These are phyloP conservation scores for Trapa bicornis DNA, from an alignment of 345 rosid species.

Conservation along the genomic window DNA sequence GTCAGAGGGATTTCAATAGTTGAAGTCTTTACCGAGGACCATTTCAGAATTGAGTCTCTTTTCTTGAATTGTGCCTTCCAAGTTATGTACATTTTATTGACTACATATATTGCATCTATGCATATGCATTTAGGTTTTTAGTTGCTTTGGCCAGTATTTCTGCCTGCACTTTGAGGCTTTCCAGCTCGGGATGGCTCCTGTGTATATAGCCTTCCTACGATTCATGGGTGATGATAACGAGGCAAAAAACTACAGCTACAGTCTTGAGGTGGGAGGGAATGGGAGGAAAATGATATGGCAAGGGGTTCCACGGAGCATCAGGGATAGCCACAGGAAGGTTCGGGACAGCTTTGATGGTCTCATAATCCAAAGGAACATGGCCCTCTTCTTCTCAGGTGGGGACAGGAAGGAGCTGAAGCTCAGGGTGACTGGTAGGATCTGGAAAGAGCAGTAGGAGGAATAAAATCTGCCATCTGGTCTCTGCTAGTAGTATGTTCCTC, in stretches of 20 bases:
- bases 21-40: neutral
- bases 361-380: constrained; percentile 68
- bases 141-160: constrained; percentile 74
- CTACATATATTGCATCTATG: neutral
- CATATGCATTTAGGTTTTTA: constrained; percentile 38
- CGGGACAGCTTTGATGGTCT: constrained; percentile 79
- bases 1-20: neutral
- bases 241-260: constrained; percentile 66
- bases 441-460: constrained; percentile 56
- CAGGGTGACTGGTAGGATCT: constrained; percentile 69
- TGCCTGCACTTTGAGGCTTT: constrained; percentile 76
- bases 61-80: neutral
- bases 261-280: constrained; percentile 79
- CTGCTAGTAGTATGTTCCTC: too few species aligned
- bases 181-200: constrained; percentile 72
- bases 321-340: constrained; percentile 69
- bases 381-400: constrained; percentile 72
- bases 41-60: neutral
- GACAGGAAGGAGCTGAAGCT: constrained; percentile 71
- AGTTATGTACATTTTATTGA: neutral
- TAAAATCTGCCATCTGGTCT: neutral
- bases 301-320: constrained; percentile 70
- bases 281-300: constrained; percentile 71
- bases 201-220: constrained; percentile 63
- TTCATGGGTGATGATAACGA: constrained; percentile 75